Conservation (phyloP, 164 flowering plant species). For the Annona cherimola region DNA sequence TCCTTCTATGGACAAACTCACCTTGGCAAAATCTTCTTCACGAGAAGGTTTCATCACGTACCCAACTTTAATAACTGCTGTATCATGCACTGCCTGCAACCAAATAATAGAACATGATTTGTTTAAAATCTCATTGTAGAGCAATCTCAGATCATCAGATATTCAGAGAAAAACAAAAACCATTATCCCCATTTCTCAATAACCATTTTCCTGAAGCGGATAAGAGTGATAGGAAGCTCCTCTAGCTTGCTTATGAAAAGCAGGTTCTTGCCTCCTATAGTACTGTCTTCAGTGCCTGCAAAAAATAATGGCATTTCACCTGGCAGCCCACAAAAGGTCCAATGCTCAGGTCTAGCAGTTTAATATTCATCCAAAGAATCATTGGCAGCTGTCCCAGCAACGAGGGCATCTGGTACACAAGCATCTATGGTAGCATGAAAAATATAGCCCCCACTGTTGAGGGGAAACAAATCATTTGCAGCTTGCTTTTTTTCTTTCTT, state of each 20-base stretch:
- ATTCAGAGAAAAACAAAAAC: not conserved
- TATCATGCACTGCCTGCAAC: slow-evolving; percentile 39
- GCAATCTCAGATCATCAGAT: not conserved
- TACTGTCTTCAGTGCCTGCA: slow-evolving; percentile 35
- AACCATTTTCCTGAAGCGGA: slow-evolving; percentile 55
- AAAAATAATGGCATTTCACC: not conserved
- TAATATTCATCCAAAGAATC: not conserved
- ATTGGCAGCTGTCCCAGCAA: not conserved
- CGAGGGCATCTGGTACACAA: not conserved
- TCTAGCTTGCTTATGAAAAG: slow-evolving; percentile 46
- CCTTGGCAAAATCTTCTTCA: slow-evolving; percentile 89
- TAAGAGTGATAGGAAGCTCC: slow-evolving; percentile 62
- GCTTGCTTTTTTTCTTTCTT: too few species aligned
- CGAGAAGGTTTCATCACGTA: slow-evolving; percentile 92
- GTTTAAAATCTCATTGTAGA: not conserved
- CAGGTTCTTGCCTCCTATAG: slow-evolving; percentile 17
- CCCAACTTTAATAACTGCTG: slow-evolving; percentile 41
- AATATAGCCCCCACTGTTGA: not conserved
- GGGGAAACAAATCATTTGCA: too few species aligned
- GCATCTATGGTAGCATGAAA: not conserved
- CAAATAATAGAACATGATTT: not conserved
- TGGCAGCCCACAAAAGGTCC: too few species aligned
- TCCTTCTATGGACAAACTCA: slow-evolving; percentile 19
- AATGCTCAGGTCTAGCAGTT: not conserved
- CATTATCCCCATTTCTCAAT: not conserved